phyloP scores from a whole-genome alignment of 2,329 filamentous ascomycete genomes.

The Neocatenulostroma microsporum region DNA sequence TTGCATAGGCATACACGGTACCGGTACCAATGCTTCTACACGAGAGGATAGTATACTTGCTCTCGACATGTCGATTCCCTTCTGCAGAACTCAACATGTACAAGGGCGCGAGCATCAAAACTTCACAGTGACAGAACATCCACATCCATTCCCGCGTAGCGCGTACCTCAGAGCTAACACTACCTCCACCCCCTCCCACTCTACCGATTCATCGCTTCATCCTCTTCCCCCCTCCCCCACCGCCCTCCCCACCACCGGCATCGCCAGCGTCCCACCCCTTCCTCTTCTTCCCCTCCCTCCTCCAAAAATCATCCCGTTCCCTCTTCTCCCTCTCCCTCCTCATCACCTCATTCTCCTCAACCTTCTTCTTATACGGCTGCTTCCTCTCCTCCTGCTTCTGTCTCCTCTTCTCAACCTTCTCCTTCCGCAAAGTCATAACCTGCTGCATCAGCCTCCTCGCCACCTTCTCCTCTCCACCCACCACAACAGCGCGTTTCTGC shows the following conservation, averaged over 20 bases:
- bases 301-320: constrained; percentile 90
- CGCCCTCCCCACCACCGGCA: constrained; percentile 34
- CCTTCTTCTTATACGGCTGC: constrained; percentile 70
- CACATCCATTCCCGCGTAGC: too few relatives aligned
- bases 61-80: too few relatives aligned
- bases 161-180: too few relatives aligned
- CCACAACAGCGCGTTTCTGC: constrained; percentile 89
- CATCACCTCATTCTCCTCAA: constrained; percentile 76
- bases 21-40: too few relatives aligned
- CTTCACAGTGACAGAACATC: too few relatives aligned
- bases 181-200: too few relatives aligned
- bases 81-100: too few relatives aligned
- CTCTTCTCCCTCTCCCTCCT: constrained; percentile 78
- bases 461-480: constrained; percentile 74
- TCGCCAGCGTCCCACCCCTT: constrained; percentile 49
- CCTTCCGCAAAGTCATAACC: constrained; percentile 80
- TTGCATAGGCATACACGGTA: too few relatives aligned
- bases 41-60: too few relatives aligned
- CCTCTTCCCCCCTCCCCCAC: constrained; percentile 20
- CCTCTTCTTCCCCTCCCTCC: constrained; percentile 76
- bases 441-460: constrained; percentile 87
- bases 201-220: too few relatives aligned
- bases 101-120: too few relatives aligned
- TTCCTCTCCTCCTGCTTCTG: constrained; percentile 84
- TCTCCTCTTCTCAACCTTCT: constrained; percentile 75